A percentile compares a stretch with the other conserved stretches of the same genome.
phyloP scores from a whole-genome alignment of 1,284 basidiomycete species.

The Cerioporus squamosus region DNA sequence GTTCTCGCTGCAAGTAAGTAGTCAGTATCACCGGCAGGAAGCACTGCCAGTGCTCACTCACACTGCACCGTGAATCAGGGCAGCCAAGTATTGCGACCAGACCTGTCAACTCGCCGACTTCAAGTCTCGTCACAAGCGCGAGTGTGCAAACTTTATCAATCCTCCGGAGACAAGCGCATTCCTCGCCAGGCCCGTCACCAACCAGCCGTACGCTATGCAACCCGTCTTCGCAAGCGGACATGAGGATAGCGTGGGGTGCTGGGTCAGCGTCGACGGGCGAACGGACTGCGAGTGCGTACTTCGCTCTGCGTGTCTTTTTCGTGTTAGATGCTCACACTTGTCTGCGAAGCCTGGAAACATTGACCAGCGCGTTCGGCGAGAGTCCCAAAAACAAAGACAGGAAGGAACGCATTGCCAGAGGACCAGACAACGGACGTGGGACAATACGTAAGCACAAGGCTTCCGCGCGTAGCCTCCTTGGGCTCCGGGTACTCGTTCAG shows the following conservation, averaged over 20 bases:
- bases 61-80: background rate
- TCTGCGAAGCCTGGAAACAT: constrained; percentile 3
- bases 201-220: constrained; percentile 5
- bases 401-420: background rate
- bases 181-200: constrained; percentile 2
- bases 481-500: constrained; percentile 15
- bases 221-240: constrained; percentile 18
- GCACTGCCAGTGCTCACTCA: background rate
- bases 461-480: constrained; percentile 4
- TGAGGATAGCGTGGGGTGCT: constrained; percentile 13
- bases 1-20: constrained; percentile 22
- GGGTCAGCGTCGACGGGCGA: constrained; percentile 13
- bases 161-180: constrained; percentile 14
- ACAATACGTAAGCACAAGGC: constrained; percentile 14
- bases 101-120: constrained; percentile 16
- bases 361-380: background rate
- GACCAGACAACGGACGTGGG: background rate
- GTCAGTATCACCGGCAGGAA: background rate
- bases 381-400: background rate
- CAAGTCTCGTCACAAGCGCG: constrained; percentile 18
- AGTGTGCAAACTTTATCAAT: constrained; percentile 15
- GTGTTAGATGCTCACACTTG: background rate
- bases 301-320: background rate
- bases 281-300: constrained; percentile 17
- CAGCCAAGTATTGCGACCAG: constrained; percentile 17